phyloP scores from a whole-genome alignment of 805 yeast species.

The Candida silvicultrix region DNA sequence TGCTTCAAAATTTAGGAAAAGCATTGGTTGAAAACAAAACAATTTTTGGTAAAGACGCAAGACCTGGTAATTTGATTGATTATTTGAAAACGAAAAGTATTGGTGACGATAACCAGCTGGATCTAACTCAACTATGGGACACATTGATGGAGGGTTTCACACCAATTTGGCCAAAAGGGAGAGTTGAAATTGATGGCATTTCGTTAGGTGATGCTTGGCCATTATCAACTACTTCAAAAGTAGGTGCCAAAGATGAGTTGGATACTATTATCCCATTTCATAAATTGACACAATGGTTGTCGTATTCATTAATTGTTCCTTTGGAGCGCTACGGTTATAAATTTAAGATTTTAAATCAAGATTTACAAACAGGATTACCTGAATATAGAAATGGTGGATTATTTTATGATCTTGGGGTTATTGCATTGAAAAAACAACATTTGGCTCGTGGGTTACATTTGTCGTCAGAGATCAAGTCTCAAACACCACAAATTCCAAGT shows the following conservation, averaged over 20 bases:
- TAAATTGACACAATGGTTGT: conserved; percentile 61
- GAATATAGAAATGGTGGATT: conserved; percentile 78
- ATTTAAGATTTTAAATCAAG: conserved; percentile 61
- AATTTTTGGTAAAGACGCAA: conserved; percentile 39
- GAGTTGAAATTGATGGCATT: conserved; percentile 42
- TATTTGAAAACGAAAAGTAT: conserved; percentile 27
- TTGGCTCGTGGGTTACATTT: conserved; percentile 31
- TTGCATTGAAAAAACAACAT: conserved; percentile 38
- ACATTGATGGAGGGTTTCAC: conserved; percentile 49
- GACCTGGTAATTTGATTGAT: conserved; percentile 51
- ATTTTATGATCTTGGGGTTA: conserved; percentile 48
- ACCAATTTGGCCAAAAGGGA: conserved; percentile 57
- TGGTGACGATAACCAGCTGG: conserved; percentile 18
- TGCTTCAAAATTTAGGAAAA: conserved; percentile 42
- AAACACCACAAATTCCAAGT: conserved; percentile 35
- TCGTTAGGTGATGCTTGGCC: conserved; percentile 62
- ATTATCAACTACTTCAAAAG: conserved; percentile 27
- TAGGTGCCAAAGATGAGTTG: conserved; percentile 9
- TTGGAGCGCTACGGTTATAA: conserved; percentile 39
- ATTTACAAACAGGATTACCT: conserved; percentile 80
- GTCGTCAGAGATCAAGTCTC: conserved; percentile 23
- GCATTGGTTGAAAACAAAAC: conserved; percentile 33
- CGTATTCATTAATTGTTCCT: conserved; percentile 54
- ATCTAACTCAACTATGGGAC: conserved; percentile 45
- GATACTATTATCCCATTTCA: conserved; percentile 54